These are phyloP conservation scores for Mycena venus DNA, from an alignment of 768 basidiomycete species.

Conservation along the genomic window DNA sequence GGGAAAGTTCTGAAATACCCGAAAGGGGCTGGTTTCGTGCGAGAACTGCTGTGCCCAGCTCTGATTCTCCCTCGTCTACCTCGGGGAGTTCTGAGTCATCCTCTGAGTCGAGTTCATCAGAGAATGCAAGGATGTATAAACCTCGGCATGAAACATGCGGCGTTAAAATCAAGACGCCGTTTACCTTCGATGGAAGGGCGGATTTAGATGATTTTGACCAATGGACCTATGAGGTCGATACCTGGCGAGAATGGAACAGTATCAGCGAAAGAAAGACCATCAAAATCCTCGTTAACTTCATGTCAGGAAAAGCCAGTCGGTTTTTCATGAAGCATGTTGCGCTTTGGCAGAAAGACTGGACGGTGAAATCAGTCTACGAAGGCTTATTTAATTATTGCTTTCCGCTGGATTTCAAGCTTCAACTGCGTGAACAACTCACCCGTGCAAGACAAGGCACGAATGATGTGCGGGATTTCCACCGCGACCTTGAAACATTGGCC, in stretches of 20 bases:
- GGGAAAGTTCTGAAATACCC: no score
- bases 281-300: neutral
- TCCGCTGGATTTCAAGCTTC: neutral
- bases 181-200: no score
- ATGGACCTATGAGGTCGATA: neutral
- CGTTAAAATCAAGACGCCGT: no score
- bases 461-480: neutral
- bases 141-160: no score
- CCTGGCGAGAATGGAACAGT: neutral
- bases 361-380: neutral
- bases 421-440: neutral
- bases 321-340: neutral
- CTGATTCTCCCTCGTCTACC: no score
- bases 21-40: no score
- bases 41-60: no score
- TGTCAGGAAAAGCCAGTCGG: neutral
- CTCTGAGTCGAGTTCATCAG: no score
- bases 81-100: no score
- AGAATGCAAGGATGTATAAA: no score
- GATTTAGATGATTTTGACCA: neutral
- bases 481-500: neutral
- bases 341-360: neutral
- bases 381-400: neutral
- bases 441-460: neutral
- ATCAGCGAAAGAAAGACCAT: neutral